Evolutionary conservation across 108 stramenopile genomes (phyloP), one percentile per base, ranked within the genome.

Genomic region (Tribonema minus): DNA sequence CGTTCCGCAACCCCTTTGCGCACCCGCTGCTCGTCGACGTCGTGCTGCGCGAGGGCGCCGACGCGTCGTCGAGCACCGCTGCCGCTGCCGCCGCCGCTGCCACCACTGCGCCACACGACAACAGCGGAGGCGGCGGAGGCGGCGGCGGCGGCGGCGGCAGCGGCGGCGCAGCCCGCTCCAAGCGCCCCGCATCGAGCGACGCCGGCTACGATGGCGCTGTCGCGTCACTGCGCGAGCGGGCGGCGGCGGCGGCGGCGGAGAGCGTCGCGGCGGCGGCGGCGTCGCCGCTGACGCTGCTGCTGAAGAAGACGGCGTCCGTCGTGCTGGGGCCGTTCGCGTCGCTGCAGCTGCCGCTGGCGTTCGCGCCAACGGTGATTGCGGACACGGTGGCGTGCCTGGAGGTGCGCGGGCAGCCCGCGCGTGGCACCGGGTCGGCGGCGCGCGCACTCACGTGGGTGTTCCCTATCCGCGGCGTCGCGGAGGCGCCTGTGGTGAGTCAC

Each of bases 1-100:
- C 58, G 6, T 89, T 89, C 67, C 34, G 78, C n/a, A 90, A 90
- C 70, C 89, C 89, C 0, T 90, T 90, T 31, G 60, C 59, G 26
- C 61, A 76, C 35, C 83, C 87, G 9, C 38, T 89, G n/a, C n/a
- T 61, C 27, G 72, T 88, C n/a, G 74, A 70, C 31, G 39, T 88
- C 7, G 40, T 61, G 28, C 38, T 90, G n/a, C n/a, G n/a, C n/a
- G n/a, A n/a, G n/a, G n/a, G n/a, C n/a, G n/a, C n/a, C n/a, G n/a
- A n/a, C n/a, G n/a, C n/a, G n/a, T n/a, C n/a, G n/a, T n/a, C n/a
- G n/a, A n/a, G n/a, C n/a, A n/a, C n/a, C n/a, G n/a, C n/a, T n/a
- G n/a, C n/a, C n/a, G n/a, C n/a, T n/a, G n/a, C n/a, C n/a, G n/a
- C n/a, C n/a, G n/a, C n/a, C n/a, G n/a, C n/a, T n/a, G n/a, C n/a